Evolutionary conservation across 2,329 filamentous ascomycete species (phyloP).

Genomic region (Neurospora crassa): DNA sequence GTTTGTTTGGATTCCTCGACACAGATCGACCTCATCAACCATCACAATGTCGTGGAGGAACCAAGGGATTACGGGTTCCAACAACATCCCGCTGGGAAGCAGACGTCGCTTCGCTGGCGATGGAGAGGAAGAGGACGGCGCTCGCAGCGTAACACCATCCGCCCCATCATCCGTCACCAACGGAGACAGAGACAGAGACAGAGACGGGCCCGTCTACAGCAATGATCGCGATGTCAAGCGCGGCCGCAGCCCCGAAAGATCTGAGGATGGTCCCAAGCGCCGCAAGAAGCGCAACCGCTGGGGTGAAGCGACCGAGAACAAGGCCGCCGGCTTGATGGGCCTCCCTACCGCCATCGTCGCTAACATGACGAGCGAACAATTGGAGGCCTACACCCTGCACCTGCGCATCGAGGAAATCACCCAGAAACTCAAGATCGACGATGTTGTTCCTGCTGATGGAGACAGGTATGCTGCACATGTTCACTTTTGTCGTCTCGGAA

Average conservation of each 20-base stretch:
- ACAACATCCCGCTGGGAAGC: slow-evolving; percentile 91
- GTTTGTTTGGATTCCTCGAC: background rate
- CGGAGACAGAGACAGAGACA: slow-evolving; percentile 5
- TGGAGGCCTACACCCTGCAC: slow-evolving; percentile 94
- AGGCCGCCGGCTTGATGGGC: slow-evolving; percentile 95
- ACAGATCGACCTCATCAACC: background rate
- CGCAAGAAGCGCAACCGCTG: slow-evolving; percentile 98
- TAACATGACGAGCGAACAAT: slow-evolving; percentile 96
- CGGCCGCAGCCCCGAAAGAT: slow-evolving; percentile 83
- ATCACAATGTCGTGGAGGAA: slow-evolving; percentile 55
- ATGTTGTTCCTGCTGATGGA: slow-evolving; percentile 93
- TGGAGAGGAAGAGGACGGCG: slow-evolving; percentile 16
- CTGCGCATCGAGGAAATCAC: slow-evolving; percentile 98
- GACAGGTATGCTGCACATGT: slow-evolving; percentile 60
- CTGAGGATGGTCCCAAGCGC: slow-evolving; percentile 66
- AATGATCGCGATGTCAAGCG: slow-evolving; percentile 58
- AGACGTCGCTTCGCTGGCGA: slow-evolving; percentile 67
- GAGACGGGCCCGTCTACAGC: slow-evolving; percentile 8
- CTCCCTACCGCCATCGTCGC: slow-evolving; percentile 92
- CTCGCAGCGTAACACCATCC: slow-evolving; percentile 4
- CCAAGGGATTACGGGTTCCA: slow-evolving; percentile 90
- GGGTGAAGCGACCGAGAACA: slow-evolving; percentile 96
- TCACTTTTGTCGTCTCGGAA: background rate
- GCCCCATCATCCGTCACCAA: slow-evolving; percentile 10
- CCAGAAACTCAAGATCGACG: slow-evolving; percentile 97